Conservation (phyloP, 2,329 filamentous ascomycete genomes). For the Chrysoporthe puriensis region DNA sequence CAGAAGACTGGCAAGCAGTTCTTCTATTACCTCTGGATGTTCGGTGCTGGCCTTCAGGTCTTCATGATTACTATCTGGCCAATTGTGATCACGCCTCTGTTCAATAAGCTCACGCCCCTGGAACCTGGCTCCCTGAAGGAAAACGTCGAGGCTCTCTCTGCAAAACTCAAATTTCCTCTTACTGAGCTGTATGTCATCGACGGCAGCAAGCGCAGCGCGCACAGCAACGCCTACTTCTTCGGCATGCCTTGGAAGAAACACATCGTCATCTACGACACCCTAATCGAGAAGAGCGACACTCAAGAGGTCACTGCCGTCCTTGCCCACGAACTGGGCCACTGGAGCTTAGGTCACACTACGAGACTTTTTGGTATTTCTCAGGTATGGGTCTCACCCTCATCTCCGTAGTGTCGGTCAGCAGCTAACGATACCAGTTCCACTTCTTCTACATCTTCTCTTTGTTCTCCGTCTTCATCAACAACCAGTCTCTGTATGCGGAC, state of each 20-base stretch:
- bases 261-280: conserved; percentile 98
- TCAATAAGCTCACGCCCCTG: conserved; percentile 97
- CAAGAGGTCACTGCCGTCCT: conserved; percentile 94
- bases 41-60: conserved; percentile 85
- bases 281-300: conserved; percentile 92
- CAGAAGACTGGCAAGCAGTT: conserved; percentile 92
- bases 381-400: conserved; percentile 50
- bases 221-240: conserved; percentile 95
- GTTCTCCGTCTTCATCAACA: conserved; percentile 97
- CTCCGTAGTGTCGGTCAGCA: background rate
- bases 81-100: conserved; percentile 88
- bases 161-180: conserved; percentile 86
- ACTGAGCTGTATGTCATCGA: conserved; percentile 94
- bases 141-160: conserved; percentile 81
- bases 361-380: conserved; percentile 85
- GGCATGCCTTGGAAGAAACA: conserved; percentile 99
- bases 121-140: conserved; percentile 86
- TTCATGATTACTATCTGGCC: conserved; percentile 97
- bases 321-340: conserved; percentile 95
- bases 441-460: conserved; percentile 96
- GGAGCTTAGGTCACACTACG: conserved; percentile 94
- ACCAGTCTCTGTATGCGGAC: conserved; percentile 83
- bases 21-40: conserved; percentile 98
- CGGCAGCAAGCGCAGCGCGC: conserved; percentile 83
- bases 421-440: conserved; percentile 66